Conservation (phyloP, 2,329 filamentous ascomycete genomes). For the Davidsoniella eucalypti region DNA sequence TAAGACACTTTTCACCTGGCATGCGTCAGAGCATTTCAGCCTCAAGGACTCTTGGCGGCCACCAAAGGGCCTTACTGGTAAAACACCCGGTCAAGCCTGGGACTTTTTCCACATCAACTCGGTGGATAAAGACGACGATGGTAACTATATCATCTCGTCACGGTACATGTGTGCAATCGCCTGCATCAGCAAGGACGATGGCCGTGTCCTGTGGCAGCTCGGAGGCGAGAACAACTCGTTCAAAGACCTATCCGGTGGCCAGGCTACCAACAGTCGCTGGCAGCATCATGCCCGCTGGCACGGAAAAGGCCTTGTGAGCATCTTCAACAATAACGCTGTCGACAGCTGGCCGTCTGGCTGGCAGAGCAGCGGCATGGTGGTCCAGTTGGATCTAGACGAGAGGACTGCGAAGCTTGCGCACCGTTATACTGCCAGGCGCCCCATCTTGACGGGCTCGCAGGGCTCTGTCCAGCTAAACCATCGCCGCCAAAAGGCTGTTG, state of each 20-base stretch:
- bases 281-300: conserved; percentile 35
- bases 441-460: conserved; percentile 31
- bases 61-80: conserved; percentile 15
- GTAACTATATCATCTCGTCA: conserved; percentile 38
- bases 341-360: conserved; percentile 24
- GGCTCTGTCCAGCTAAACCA: conserved; percentile 34
- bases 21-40: conserved; percentile 17
- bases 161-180: conserved; percentile 31
- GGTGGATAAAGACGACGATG: conserved; percentile 31
- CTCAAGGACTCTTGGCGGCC: conserved; percentile 1
- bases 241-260: conserved; percentile 17
- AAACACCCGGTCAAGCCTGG: conserved; percentile 22
- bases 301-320: conserved; percentile 31
- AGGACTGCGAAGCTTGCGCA: conserved; percentile 30
- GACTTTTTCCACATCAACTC: conserved; percentile 43
- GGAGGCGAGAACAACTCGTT: conserved; percentile 30
- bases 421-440: conserved; percentile 31
- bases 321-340: conserved; percentile 37
- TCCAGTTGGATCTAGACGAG: conserved; percentile 28
- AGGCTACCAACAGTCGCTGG: conserved; percentile 27
- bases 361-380: conserved; percentile 29
- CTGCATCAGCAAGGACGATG: conserved; percentile 29
- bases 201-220: conserved; percentile 35
- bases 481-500: conserved; percentile 33
- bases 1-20: conserved; percentile 32